phyloP scores from a whole-genome alignment of 1,139 yeast species.

The Geotrichum macrosporum region DNA sequence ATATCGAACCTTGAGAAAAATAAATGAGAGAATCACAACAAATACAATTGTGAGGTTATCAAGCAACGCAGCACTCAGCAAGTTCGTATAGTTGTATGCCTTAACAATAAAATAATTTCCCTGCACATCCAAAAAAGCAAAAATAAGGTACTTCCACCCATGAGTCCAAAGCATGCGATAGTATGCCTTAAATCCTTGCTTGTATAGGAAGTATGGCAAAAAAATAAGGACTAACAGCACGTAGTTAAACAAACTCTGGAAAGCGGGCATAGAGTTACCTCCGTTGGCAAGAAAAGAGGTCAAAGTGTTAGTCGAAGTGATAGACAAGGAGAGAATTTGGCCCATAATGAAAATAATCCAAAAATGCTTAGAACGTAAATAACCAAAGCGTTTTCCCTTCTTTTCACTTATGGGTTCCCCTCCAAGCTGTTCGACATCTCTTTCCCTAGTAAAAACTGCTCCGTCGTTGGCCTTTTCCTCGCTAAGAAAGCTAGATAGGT shows the following conservation, averaged over 20 bases:
- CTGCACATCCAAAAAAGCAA: conserved; percentile 45
- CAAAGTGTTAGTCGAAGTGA: conserved; percentile 44
- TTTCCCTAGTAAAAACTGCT: neutral
- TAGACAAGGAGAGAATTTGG: conserved; percentile 42
- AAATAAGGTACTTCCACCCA: conserved; percentile 43
- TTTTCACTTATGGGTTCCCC: conserved; percentile 1
- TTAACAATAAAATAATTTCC: conserved; percentile 45
- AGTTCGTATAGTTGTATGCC: conserved; percentile 44
- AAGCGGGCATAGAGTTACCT: conserved; percentile 43
- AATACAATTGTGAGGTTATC: conserved; percentile 46
- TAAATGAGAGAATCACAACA: conserved; percentile 42
- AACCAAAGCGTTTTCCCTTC: conserved; percentile 29
- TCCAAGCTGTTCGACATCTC: conserved; percentile 1
- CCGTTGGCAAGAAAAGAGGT: conserved; percentile 40
- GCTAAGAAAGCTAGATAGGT: neutral
- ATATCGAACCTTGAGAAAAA: conserved; percentile 43
- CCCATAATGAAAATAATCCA: conserved; percentile 44
- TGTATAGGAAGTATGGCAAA: conserved; percentile 41
- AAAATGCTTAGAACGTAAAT: conserved; percentile 37
- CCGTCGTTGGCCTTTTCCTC: neutral
- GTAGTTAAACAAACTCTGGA: conserved; percentile 44
- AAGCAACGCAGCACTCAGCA: conserved; percentile 43
- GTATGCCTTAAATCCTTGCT: conserved; percentile 39
- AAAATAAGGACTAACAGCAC: conserved; percentile 39
- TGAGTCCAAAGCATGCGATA: conserved; percentile 32